A percentile compares a stretch with the other conserved stretches of the same genome.
Conservation (phyloP, 139 green algal species). For the Picochlorum sp. region DNA sequence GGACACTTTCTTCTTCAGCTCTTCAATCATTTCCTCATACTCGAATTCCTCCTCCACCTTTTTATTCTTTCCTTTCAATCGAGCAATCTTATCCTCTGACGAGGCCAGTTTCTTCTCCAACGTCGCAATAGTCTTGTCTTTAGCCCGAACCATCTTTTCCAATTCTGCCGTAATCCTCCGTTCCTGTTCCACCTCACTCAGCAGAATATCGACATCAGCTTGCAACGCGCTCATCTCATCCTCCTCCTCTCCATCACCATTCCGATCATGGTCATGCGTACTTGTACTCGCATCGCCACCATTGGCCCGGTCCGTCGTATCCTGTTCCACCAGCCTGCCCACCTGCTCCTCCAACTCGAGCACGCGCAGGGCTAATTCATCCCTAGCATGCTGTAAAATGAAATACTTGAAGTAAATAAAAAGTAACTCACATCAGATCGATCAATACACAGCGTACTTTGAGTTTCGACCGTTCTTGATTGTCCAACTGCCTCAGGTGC, state of each 20-base stretch:
- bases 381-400: slow-evolving; percentile 9
- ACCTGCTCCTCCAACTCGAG: slow-evolving; percentile 9
- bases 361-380: slow-evolving; percentile 9
- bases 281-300: background rate
- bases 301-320: background rate
- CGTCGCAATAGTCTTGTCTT: background rate
- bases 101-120: slow-evolving; percentile 18
- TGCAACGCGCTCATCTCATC: background rate
- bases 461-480: slow-evolving; percentile 5
- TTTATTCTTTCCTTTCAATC: background rate
- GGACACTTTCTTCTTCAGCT: slow-evolving; percentile 31
- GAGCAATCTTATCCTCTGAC: slow-evolving; percentile 6
- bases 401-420: background rate
- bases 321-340: background rate
- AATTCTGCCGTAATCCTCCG: slow-evolving; percentile 10
- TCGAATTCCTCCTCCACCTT: background rate
- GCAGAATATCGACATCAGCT: slow-evolving; percentile 19
- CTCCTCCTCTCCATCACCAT: background rate
- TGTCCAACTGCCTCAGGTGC: slow-evolving; percentile 6
- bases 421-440: background rate
- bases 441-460: background rate
- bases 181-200: slow-evolving; percentile 23
- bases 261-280: background rate
- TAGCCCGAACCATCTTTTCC: slow-evolving; percentile 12
- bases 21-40: slow-evolving; percentile 9